Evolutionary conservation across 1,139 yeast species (phyloP).

Genomic region (Ogataea hybrid): DNA sequence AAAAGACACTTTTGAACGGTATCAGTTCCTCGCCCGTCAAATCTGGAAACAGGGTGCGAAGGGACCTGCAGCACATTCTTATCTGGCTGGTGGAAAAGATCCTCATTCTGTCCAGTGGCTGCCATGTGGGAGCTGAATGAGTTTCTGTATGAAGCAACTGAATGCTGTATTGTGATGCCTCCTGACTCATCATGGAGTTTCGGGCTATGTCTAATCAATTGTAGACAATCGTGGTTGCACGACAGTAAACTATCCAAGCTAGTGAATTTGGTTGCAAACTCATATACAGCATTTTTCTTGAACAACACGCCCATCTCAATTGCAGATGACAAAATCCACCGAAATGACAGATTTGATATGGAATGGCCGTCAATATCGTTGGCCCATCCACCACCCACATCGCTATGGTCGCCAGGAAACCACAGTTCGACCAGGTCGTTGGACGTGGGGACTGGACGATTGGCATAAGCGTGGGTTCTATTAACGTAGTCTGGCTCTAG

Average conservation of each 20-base stretch:
- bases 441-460: constrained; percentile 12
- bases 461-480: constrained; percentile 10
- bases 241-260: constrained; percentile 41
- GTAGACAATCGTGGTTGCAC: constrained; percentile 47
- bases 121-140: too few relatives aligned
- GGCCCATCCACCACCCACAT: constrained; percentile 64
- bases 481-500: constrained; percentile 8
- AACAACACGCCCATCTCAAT: constrained; percentile 47
- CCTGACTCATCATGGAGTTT: background rate
- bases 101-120: background rate
- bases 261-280: constrained; percentile 39
- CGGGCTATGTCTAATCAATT: constrained; percentile 18
- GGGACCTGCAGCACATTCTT: constrained; percentile 6
- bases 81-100: constrained; percentile 8
- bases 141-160: too few relatives aligned
- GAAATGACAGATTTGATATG: constrained; percentile 45
- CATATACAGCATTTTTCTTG: constrained; percentile 38
- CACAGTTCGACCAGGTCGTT: constrained; percentile 50
- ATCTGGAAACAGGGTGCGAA: constrained; percentile 19
- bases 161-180: too few relatives aligned
- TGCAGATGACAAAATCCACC: constrained; percentile 61
- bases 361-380: constrained; percentile 39
- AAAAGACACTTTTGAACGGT: constrained; percentile 29
- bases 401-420: constrained; percentile 69
- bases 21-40: constrained; percentile 39